Conservation (phyloP, 768 basidiomycete species). For the Pluteus cervinus region DNA sequence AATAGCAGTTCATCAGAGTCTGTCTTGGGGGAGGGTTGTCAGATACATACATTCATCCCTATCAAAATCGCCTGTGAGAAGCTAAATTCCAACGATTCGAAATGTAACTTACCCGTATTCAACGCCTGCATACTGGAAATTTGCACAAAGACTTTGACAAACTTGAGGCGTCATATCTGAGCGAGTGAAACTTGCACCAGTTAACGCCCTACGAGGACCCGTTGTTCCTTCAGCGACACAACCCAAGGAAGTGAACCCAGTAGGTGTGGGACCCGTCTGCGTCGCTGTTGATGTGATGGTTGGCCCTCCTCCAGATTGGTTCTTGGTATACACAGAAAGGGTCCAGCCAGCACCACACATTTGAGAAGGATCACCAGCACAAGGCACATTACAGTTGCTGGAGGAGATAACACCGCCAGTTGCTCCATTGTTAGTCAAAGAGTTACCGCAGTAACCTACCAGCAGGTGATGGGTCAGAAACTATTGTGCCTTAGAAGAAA, state of each 20-base stretch:
- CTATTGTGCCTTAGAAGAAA: constrained; percentile 6
- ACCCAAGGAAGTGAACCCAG: constrained; percentile 11
- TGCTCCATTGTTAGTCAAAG: constrained; percentile 24
- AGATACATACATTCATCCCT: no score
- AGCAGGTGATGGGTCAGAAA: background rate
- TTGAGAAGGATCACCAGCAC: constrained; percentile 10
- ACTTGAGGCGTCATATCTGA: constrained; percentile 24
- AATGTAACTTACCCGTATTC: constrained; percentile 27
- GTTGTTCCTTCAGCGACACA: constrained; percentile 24
- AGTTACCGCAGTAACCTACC: constrained; percentile 23
- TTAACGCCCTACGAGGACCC: constrained; percentile 20
- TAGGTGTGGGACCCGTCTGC: no score
- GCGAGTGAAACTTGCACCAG: constrained; percentile 17
- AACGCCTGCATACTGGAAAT: constrained; percentile 24
- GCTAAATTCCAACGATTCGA: no score
- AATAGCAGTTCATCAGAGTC: no score
- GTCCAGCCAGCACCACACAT: constrained; percentile 13
- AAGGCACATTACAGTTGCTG: constrained; percentile 16
- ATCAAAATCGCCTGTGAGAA: no score
- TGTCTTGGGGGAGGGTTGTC: no score
- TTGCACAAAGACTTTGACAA: constrained; percentile 23
- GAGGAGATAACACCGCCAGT: constrained; percentile 17
- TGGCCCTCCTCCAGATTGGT: no score
- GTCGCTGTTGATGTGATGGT: no score
- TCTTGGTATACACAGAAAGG: constrained; percentile 11